A percentile compares a stretch with the other conserved stretches of the same genome.
Evolutionary conservation across 192 early-diverging fungal genomes (phyloP).

Genomic region (Backusella parvicylindrica): DNA sequence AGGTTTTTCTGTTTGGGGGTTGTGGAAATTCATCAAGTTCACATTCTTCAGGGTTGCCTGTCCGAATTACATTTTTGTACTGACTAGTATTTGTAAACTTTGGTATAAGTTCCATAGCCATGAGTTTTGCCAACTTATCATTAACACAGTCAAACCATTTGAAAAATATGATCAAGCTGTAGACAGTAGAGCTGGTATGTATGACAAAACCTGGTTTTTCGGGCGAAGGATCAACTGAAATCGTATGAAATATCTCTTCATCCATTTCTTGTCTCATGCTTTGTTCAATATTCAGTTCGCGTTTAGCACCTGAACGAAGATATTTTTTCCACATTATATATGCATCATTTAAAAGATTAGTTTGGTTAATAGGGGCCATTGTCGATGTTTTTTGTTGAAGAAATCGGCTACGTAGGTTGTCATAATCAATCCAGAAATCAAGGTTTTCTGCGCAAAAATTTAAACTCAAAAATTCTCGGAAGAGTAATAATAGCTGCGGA

Average conservation of each 20-base stretch:
- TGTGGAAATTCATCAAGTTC: conserved; percentile 4
- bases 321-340: conserved; percentile 48
- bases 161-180: conserved; percentile 22
- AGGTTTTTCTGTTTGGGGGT: not conserved
- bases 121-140: conserved; percentile 63
- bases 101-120: conserved; percentile 73
- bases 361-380: conserved; percentile 25
- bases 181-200: conserved; percentile 21
- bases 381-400: conserved; percentile 29
- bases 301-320: conserved; percentile 34
- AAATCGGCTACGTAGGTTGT: conserved; percentile 39
- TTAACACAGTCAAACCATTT: conserved; percentile 58
- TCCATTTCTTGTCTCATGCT: conserved; percentile 43
- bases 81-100: conserved; percentile 58
- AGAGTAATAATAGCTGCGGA: conserved; percentile 45
- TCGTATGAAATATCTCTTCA: conserved; percentile 39
- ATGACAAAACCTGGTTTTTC: conserved; percentile 12
- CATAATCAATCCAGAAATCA: conserved; percentile 60
- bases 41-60: not conserved
- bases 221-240: conserved; percentile 29
- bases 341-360: conserved; percentile 42
- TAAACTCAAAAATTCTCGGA: conserved; percentile 59
- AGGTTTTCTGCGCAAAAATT: conserved; percentile 74
- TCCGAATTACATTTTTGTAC: not conserved
- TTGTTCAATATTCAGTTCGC: conserved; percentile 51